These are phyloP conservation scores for Leccinum subgranulosum DNA, from an alignment of 768 basidiomycete species.

Conservation along the genomic window DNA sequence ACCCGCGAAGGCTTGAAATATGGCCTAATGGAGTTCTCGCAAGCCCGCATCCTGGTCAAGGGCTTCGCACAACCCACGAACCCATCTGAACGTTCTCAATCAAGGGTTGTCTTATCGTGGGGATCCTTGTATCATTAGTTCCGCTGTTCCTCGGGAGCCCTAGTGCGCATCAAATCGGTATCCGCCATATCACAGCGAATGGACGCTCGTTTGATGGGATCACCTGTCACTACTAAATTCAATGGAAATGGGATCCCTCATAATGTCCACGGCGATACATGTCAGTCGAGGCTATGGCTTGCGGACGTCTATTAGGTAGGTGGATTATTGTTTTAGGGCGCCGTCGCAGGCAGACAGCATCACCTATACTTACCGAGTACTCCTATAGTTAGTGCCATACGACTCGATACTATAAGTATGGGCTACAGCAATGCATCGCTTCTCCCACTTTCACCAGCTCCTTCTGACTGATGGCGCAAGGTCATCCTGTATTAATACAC, in stretches of 20 bases:
- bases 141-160: neutral
- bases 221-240: slow-evolving; percentile 2
- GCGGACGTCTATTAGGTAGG: slow-evolving; percentile 3
- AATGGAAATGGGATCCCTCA: neutral
- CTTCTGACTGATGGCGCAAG: neutral
- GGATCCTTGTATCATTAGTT: slow-evolving; percentile 3
- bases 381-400: neutral
- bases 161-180: slow-evolving; percentile 2
- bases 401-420: neutral
- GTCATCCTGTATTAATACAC: neutral
- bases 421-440: neutral
- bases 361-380: neutral
- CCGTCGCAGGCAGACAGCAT: neutral
- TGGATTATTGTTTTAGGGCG: slow-evolving; percentile 3
- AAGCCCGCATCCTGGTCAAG: slow-evolving; percentile 4
- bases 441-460: neutral
- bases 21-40: neutral
- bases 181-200: slow-evolving; percentile 1
- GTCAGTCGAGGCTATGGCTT: slow-evolving; percentile 18
- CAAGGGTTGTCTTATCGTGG: slow-evolving; percentile 12
- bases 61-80: slow-evolving; percentile 1
- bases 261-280: slow-evolving; percentile 3
- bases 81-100: neutral
- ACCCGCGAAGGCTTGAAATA: neutral
- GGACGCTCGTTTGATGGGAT: neutral